These are phyloP conservation scores for Lasiodiplodia citricola DNA, from an alignment of 2,329 filamentous ascomycete genomes.

Conservation along the genomic window DNA sequence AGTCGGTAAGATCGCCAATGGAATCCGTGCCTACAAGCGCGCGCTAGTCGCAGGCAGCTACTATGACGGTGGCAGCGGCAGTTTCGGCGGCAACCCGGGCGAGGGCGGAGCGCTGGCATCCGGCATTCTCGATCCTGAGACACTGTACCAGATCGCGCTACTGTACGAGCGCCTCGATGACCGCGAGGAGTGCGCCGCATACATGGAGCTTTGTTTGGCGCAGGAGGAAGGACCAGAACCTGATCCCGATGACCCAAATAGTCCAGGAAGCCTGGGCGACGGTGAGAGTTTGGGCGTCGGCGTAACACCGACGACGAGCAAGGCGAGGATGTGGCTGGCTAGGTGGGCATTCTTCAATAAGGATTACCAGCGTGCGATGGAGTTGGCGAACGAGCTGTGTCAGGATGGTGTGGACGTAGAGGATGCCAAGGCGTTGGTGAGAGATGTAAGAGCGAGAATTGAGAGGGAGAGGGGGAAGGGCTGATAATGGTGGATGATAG, in stretches of 20 bases:
- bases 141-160: slow-evolving; percentile 84
- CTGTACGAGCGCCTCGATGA: slow-evolving; percentile 85
- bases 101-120: slow-evolving; percentile 49
- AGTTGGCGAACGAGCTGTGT: slow-evolving; percentile 86
- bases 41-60: slow-evolving; percentile 87
- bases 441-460: slow-evolving; percentile 81
- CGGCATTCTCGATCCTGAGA: slow-evolving; percentile 81
- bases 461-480: slow-evolving; percentile 49
- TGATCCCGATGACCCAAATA: slow-evolving; percentile 33
- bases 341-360: slow-evolving; percentile 76
- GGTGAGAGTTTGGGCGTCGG: slow-evolving; percentile 68
- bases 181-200: slow-evolving; percentile 80
- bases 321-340: slow-evolving; percentile 92
- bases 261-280: slow-evolving; percentile 37
- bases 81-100: slow-evolving; percentile 54
- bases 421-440: slow-evolving; percentile 90
- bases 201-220: slow-evolving; percentile 94
- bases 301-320: slow-evolving; percentile 89
- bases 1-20: slow-evolving; percentile 84
- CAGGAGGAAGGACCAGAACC: slow-evolving; percentile 77
- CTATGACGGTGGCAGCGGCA: slow-evolving; percentile 70
- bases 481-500: not conserved
- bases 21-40: slow-evolving; percentile 93
- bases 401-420: slow-evolving; percentile 97
- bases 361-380: slow-evolving; percentile 77